Evolutionary conservation across 106 monocot genomes (phyloP), one percentile per base, ranked within the genome.

Genomic region (Allium fistulosum): DNA sequence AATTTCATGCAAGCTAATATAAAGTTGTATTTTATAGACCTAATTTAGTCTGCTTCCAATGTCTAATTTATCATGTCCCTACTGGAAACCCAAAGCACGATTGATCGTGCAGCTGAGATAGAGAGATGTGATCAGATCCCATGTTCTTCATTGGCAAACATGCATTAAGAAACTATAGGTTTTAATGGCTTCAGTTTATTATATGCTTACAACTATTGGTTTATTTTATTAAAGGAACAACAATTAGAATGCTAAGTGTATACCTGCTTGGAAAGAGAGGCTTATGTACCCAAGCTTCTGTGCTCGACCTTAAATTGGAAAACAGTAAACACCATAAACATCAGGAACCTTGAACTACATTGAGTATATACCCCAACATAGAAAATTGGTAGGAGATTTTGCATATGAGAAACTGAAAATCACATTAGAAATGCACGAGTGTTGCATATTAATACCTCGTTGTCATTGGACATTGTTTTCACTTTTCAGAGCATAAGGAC

Each of bases 281-380:
- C 80, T 85, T 65, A 90, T 93, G 77, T 90, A 93, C 55, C 99
- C 99, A 69, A 99, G 83, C 75, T 79, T 93, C 50, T 99, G 64
- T 99, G 87, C 79, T 99, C 90, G 28, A 99, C 85, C 79, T 99
- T 99, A 65, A 93, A 99, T 68, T 93, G 93, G 80, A 99, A 99
- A 18, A 99, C 99, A 72, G 93, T 1, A 22, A 1, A 22, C 22
- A 22, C 22, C 99, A 75, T 99, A 99, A 53, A 99, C 99, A 85
- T 93, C 99, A 26, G 99, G 99, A 90, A 99, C 87, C 75, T 85
- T 99, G 74, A 99, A 93, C 18, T 87, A 85, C 68, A 87, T 87
- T 26, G 76, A 90, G 68, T 87, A 99, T 69, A 90, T 75, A 57
- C 90, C 99, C 93, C 90, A 73, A 64, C 16, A 70, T 11, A 63